phyloP scores from a whole-genome alignment of 139 green algal species.

The Chlamydomonas eustigma region DNA sequence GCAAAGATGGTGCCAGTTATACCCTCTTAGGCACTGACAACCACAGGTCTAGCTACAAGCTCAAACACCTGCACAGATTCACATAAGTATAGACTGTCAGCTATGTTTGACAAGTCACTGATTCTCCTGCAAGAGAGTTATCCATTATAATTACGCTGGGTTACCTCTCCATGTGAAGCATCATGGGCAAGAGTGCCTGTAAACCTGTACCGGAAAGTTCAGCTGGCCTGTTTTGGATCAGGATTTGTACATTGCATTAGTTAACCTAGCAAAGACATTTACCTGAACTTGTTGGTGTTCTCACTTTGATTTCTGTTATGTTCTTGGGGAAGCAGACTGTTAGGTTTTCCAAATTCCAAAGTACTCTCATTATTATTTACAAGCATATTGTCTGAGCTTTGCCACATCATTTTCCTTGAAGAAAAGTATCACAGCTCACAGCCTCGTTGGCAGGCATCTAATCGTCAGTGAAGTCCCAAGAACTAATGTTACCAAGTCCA shows the following conservation, averaged over 20 bases:
- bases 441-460: no score
- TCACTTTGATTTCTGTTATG: slow-evolving; percentile 80
- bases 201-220: no score
- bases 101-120: no score
- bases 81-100: no score
- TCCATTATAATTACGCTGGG: neutral
- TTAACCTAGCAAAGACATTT: no score
- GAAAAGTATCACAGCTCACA: no score
- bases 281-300: slow-evolving; percentile 71
- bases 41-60: slow-evolving; percentile 51
- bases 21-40: slow-evolving; percentile 62
- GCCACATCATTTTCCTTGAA: no score
- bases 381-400: neutral
- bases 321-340: slow-evolving; percentile 29
- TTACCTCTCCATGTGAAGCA: slow-evolving; percentile 77
- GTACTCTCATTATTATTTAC: slow-evolving; percentile 34
- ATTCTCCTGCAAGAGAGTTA: no score
- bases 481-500: no score
- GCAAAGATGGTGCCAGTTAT: slow-evolving; percentile 85
- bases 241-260: no score
- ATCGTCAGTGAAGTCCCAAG: no score
- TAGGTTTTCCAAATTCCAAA: slow-evolving; percentile 52
- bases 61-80: slow-evolving; percentile 77
- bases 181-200: slow-evolving; percentile 70
- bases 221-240: no score